These are phyloP conservation scores for Saxispiralis lemnorum DNA, from an alignment of 495 filamentous ascomycete genomes.

Conservation along the genomic window DNA sequence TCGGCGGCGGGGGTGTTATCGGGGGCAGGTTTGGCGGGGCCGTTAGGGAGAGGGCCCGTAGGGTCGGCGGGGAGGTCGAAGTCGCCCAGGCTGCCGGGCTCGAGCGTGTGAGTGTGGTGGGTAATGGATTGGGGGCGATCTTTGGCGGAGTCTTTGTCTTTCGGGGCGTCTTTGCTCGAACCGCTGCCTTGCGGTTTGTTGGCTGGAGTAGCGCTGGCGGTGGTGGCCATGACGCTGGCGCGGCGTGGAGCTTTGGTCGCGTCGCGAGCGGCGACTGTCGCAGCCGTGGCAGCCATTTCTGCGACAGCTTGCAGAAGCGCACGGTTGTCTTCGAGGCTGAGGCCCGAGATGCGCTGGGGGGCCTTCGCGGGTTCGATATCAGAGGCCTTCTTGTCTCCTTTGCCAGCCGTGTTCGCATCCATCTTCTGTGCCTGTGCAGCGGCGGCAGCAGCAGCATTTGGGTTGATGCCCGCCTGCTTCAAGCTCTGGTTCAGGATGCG, in stretches of 20 bases:
- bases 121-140: neutral
- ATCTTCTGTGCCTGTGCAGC: constrained; percentile 12
- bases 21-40: constrained; percentile 16
- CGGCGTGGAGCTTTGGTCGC: constrained; percentile 37
- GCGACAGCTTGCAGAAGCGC: constrained; percentile 64
- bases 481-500: constrained; percentile 80
- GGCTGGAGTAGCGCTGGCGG: neutral
- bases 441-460: neutral
- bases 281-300: constrained; percentile 82
- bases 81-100: neutral
- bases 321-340: constrained; percentile 64
- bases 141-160: neutral
- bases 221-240: constrained; percentile 23
- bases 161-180: constrained; percentile 9
- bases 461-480: constrained; percentile 50
- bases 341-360: constrained; percentile 36
- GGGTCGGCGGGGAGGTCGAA: neutral
- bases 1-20: constrained; percentile 1
- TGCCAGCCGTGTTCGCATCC: neutral
- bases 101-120: neutral
- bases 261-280: constrained; percentile 74
- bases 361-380: constrained; percentile 31
- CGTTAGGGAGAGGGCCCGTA: neutral
- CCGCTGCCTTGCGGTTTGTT: neutral
- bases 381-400: constrained; percentile 10